phyloP scores from a whole-genome alignment of 2,329 filamentous ascomycete species.

The Lasiodiplodia gonubiensis region DNA sequence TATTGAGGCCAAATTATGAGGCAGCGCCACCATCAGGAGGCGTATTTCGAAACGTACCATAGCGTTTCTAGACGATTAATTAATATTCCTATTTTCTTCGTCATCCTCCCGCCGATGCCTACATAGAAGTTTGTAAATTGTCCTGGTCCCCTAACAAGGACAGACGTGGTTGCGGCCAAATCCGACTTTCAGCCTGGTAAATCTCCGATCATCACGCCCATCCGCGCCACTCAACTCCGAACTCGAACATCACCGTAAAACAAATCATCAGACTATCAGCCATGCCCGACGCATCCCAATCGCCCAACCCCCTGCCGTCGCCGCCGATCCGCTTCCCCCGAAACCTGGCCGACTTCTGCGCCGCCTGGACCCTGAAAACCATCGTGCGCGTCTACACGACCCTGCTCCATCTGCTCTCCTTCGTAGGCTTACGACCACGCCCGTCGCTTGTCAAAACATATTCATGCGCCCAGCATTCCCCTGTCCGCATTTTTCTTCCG shows the following conservation, averaged over 20 bases:
- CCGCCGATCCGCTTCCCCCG: conserved; percentile 5
- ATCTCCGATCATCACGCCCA: neutral
- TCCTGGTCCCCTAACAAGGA: neutral
- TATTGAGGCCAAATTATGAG: neutral
- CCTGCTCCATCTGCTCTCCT: conserved; percentile 5
- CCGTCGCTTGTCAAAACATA: conserved; percentile 22
- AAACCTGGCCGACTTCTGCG: neutral
- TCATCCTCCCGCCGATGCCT: neutral
- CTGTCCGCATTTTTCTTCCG: conserved; percentile 27
- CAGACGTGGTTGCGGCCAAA: neutral
- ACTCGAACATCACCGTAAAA: too few species aligned
- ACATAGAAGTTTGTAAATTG: neutral
- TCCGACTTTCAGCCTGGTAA: neutral
- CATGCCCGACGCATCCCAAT: neutral
- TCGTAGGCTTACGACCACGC: conserved; percentile 19
- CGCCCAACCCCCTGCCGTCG: conserved; percentile 1
- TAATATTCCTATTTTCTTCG: neutral
- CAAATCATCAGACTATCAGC: neutral
- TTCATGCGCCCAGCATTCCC: conserved; percentile 1
- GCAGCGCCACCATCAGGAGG: neutral
- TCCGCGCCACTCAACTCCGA: neutral
- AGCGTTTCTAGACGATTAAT: neutral
- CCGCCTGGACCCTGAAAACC: conserved; percentile 15
- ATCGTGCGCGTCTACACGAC: conserved; percentile 3
- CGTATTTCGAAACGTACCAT: neutral